phyloP scores from a whole-genome alignment of 345 rosid species.

The Dovyalis caffra region DNA sequence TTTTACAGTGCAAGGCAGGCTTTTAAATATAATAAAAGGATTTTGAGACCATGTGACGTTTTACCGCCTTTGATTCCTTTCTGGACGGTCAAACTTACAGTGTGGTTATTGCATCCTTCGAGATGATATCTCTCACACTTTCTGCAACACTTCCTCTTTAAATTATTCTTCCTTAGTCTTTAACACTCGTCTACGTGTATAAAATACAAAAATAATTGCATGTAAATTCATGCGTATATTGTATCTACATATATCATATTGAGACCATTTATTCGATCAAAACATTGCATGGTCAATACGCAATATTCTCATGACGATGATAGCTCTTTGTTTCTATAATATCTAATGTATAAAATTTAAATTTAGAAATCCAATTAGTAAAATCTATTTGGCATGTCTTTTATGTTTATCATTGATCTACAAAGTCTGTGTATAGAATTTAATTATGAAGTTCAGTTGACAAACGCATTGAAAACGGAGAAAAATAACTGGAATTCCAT shows the following conservation, averaged over 20 bases:
- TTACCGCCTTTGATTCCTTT: constrained; percentile 46
- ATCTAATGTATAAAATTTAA: too few relatives aligned
- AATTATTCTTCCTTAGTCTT: not conserved
- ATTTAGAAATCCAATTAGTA: not conserved
- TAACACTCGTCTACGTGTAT: not conserved
- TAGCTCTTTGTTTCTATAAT: not conserved
- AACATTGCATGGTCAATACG: not conserved
- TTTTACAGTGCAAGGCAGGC: constrained; percentile 35
- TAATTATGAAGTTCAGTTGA: not conserved
- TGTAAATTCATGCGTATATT: not conserved
- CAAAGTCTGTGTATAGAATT: not conserved
- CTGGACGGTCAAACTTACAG: constrained; percentile 51
- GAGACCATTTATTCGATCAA: too few relatives aligned
- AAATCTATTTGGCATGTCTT: not conserved
- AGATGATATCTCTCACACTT: constrained; percentile 26
- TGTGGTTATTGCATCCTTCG: constrained; percentile 33
- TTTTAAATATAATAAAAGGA: constrained; percentile 21
- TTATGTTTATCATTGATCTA: not conserved
- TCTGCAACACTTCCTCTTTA: constrained; percentile 13
- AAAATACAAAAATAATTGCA: constrained; percentile 3
- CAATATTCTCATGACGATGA: not conserved
- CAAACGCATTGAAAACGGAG: constrained; percentile 17
- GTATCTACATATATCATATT: too few relatives aligned
- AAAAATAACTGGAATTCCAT: constrained; percentile 5
- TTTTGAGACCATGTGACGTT: constrained; percentile 40